These are phyloP conservation scores for Stenocarpella maydis DNA, from an alignment of 2,329 filamentous ascomycete genomes.

Conservation along the genomic window DNA sequence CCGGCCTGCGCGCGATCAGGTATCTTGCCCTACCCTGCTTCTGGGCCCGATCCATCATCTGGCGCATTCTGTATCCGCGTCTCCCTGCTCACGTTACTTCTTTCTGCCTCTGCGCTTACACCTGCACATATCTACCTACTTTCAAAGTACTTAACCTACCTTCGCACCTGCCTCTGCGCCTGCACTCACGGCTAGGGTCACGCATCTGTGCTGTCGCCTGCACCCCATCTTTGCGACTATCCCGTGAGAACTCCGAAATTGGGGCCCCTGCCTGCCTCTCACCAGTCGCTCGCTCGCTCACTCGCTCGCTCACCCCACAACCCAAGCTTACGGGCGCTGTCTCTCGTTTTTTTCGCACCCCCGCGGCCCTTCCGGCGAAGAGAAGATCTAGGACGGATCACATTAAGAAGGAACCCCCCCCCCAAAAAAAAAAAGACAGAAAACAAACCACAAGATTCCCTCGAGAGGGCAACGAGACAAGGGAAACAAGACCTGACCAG, in stretches of 20 bases:
- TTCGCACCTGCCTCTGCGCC: neutral
- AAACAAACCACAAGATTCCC: too few relatives aligned
- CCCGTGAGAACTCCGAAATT: neutral
- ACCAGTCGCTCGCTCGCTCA: neutral
- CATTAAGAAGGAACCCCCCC: neutral
- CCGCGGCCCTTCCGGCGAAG: slow-evolving; percentile 19
- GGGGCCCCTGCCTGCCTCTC: neutral
- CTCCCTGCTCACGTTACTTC: neutral
- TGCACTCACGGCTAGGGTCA: neutral
- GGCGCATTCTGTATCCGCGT: slow-evolving; percentile 6
- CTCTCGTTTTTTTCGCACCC: slow-evolving; percentile 24
- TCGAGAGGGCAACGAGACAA: neutral
- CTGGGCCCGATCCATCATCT: neutral
- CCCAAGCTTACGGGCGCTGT: slow-evolving; percentile 23
- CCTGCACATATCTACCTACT: too few relatives aligned
- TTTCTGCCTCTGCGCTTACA: neutral
- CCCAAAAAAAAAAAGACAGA: too few relatives aligned
- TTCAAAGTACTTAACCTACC: too few relatives aligned
- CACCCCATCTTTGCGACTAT: neutral
- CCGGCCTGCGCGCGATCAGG: slow-evolving; percentile 8
- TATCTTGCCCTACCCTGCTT: neutral
- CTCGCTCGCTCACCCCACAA: neutral
- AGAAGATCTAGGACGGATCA: neutral
- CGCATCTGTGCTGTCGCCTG: neutral
- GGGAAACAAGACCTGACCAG: neutral